Evolutionary conservation across 1,284 basidiomycete species (phyloP), one percentile per base, ranked within the genome.

Genomic region (Rhizoctonia solani): DNA sequence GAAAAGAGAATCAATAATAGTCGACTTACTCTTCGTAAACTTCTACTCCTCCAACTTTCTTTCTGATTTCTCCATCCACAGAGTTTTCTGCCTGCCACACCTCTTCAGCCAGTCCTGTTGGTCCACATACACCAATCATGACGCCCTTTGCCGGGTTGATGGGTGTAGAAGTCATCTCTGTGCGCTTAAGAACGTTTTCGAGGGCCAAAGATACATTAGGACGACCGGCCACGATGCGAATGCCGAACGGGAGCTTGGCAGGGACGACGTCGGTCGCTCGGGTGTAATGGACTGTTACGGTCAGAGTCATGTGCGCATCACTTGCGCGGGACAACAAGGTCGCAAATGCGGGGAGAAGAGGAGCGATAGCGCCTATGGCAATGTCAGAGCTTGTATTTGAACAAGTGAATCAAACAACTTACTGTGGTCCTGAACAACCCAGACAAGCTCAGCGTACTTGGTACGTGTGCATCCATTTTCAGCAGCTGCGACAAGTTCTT

Each of bases 61-160:
- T 81, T 74, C 84, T 81, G 70, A 81, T 76, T 19, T 76, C 71
- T 4, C 77, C 74, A 65, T 85, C 83, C 46, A 88, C 76, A 5
- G 71, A 73, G 4, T 79, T 77, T 61, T 87, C 83, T 0, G 82
- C 82, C 66, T 75, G 76, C 14, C 78, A 78, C 14, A 86, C 84
- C 55, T 85, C 82, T 58, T 83, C 82, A 1, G 81, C 81, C 54
- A 91, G 77, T 21, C 79, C 79, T 0, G 74, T 68, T 0, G 89
- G 89, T 0, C 89, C 89, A 74, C 89, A 91, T 23, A 86, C 83
- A 34, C 81, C 86, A 1, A 90, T 82, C 14, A 87, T 76, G 59
- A 89, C 79, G 25, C 89, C 89, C 0, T 80, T 81, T 11, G 83
- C 77, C 4, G 76, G 74, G 47, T 54, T 87, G 79, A 34, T 83